Conservation (phyloP, 2,329 filamentous ascomycete genomes). For the Hirsutella rhossiliensis region DNA sequence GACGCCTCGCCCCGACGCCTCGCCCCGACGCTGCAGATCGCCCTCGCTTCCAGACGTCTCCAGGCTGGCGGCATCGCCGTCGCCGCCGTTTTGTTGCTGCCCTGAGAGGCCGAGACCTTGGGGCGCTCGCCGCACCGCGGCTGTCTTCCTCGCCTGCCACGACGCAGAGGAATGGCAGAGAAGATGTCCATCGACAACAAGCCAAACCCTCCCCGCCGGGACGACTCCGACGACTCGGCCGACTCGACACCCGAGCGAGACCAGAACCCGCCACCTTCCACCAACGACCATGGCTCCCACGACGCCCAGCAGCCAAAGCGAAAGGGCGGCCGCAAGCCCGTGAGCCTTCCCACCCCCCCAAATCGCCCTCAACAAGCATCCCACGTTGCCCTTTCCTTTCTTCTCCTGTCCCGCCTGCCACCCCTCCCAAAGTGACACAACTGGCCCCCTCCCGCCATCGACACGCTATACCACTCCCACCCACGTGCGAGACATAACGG, state of each 20-base stretch:
- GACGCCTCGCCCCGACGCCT: no score
- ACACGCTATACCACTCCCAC: not conserved
- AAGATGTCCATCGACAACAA: slow-evolving; percentile 50
- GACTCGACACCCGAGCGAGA: slow-evolving; percentile 50
- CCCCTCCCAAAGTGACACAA: not conserved
- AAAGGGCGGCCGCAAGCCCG: slow-evolving; percentile 95
- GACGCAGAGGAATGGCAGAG: slow-evolving; percentile 46
- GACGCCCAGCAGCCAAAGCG: slow-evolving; percentile 68
- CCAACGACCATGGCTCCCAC: slow-evolving; percentile 24
- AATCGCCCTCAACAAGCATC: no score
- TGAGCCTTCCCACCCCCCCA: slow-evolving; percentile 39
- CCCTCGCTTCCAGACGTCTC: slow-evolving; percentile 10
- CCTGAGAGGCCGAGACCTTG: slow-evolving; percentile 9
- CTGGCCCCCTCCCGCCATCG: not conserved
- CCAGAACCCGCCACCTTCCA: slow-evolving; percentile 20
- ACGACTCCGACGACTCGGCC: slow-evolving; percentile 50
- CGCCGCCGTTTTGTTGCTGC: slow-evolving; percentile 18
- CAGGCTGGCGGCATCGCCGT: slow-evolving; percentile 20
- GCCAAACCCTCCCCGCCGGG: slow-evolving; percentile 28
- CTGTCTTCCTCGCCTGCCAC: slow-evolving; percentile 22
- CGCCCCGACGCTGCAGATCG: no score
- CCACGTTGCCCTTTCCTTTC: no score
- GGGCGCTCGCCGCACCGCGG: slow-evolving; percentile 25
- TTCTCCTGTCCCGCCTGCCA: no score
- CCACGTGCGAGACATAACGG: not conserved